Evolutionary conservation across 2,329 filamentous ascomycete genomes (phyloP), one percentile per base, ranked within the genome.

Genomic region (Aaosphaeria arxii): DNA sequence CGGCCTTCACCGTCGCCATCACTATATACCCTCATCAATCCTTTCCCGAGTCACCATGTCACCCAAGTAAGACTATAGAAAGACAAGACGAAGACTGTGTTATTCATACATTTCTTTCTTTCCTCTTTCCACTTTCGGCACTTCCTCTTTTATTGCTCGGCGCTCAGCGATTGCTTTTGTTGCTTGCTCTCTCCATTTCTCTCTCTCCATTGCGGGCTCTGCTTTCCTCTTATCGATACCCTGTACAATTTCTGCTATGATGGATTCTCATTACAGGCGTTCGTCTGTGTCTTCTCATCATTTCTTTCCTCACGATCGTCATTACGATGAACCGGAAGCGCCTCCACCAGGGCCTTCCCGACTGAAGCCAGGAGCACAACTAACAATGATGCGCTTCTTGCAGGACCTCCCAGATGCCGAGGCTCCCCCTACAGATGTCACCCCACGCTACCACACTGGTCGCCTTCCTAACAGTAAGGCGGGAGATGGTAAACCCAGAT

Each of bases 401-500:
- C 71, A 73, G 70, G 70, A 73, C 55, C 60, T 73, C 42, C 66
- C 67, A 39, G 63, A 70, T 50, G 70, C 71, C 50, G 71, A 73
- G 46, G 61, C 65, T 42, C 70, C 70, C 35, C 62, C 63, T 41
- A 65, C 60, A 41, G 66, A 71, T 32, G 61, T 69, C 43, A 57
- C 61, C 28, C 70, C 70, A 24, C 68, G 66, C 40, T 73, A 66
- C 50, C 71, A 74, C 51, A 74, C 71, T 7, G 71, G 72, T 13
- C 65, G 70, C n/a, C 52, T 75, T 40, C 71, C 71, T 17, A 75
- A 74, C 52, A 74, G 71, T 56, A 80, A 78, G 53, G 70, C 75
- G 40, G 76, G 76, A 48, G 78, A 82, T 79, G 72, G 79, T 45
- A 95, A 94, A 70, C 94, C 94, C 32, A 84, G 91, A 59, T 74